Evolutionary conservation across 352 stramenopile species (phyloP).

Genomic region (Achlya hypogyna): DNA sequence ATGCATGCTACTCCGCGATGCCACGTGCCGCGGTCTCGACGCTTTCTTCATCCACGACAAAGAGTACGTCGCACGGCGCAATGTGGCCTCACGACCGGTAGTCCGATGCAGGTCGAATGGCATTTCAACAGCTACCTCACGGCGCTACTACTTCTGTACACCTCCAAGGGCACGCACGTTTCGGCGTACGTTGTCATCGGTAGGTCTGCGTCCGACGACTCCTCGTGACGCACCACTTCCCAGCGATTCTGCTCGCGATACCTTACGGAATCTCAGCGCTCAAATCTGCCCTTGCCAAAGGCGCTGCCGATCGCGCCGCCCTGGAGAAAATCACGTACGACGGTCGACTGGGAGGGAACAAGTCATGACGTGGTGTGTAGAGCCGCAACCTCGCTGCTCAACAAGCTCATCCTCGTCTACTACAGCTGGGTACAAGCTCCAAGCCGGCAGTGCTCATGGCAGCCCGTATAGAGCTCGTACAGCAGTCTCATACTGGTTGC

Average conservation of each 20-base stretch:
- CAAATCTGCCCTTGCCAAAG: neutral
- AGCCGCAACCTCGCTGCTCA: neutral
- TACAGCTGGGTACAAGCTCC: neutral
- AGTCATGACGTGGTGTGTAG: neutral
- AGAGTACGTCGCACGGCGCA: neutral
- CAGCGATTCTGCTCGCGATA: neutral
- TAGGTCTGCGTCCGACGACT: too few relatives aligned
- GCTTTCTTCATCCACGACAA: neutral
- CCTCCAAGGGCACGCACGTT: neutral
- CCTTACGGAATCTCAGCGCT: neutral
- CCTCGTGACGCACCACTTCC: too few relatives aligned
- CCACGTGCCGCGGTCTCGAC: neutral
- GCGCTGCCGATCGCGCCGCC: neutral
- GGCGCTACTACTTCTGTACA: neutral
- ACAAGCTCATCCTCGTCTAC: constrained; percentile 1
- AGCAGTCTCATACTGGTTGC: neutral
- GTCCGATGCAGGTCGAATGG: neutral
- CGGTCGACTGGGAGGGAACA: neutral
- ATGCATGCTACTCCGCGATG: neutral
- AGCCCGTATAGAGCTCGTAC: constrained; percentile 1
- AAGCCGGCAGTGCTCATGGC: neutral
- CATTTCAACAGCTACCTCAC: neutral
- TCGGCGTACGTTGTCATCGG: neutral
- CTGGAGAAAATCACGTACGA: neutral
- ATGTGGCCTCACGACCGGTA: neutral